phyloP scores from a whole-genome alignment of 768 basidiomycete genomes.

The Macrocybe gigantea region DNA sequence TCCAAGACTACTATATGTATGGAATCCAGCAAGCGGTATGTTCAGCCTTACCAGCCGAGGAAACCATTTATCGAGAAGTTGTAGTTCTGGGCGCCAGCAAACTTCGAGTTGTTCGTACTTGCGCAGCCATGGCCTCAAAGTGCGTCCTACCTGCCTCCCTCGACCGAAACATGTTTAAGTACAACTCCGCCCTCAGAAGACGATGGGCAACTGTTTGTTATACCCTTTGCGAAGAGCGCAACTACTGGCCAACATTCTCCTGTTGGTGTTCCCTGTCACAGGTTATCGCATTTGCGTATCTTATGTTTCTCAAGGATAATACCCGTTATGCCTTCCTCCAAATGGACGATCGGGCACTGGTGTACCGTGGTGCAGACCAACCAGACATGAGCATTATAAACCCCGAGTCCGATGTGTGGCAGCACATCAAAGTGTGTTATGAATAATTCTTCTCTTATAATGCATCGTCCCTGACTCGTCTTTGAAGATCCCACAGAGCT shows the following conservation, averaged over 20 bases:
- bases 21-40: constrained; percentile 72
- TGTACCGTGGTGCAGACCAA: constrained; percentile 95
- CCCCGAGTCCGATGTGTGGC: constrained; percentile 97
- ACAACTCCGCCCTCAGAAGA: constrained; percentile 27
- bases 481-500: constrained; percentile 77
- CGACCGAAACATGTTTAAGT: neutral
- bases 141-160: constrained; percentile 21
- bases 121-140: constrained; percentile 49
- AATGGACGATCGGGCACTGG: constrained; percentile 88
- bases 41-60: neutral
- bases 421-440: constrained; percentile 75
- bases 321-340: constrained; percentile 94
- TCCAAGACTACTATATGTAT: constrained; percentile 83
- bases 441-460: neutral
- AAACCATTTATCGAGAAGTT: constrained; percentile 1
- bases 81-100: constrained; percentile 93
- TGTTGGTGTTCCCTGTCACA: constrained; percentile 35
- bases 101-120: constrained; percentile 81
- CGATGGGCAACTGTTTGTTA: constrained; percentile 71
- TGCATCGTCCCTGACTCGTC: constrained; percentile 2
- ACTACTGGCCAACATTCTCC: constrained; percentile 89
- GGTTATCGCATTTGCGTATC: neutral
- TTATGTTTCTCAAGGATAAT: constrained; percentile 60
- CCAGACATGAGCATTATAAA: constrained; percentile 98
- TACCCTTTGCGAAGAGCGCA: constrained; percentile 95